These are phyloP conservation scores for Dactylellina parvicollis DNA, from an alignment of 2,329 filamentous ascomycete genomes.

Conservation along the genomic window DNA sequence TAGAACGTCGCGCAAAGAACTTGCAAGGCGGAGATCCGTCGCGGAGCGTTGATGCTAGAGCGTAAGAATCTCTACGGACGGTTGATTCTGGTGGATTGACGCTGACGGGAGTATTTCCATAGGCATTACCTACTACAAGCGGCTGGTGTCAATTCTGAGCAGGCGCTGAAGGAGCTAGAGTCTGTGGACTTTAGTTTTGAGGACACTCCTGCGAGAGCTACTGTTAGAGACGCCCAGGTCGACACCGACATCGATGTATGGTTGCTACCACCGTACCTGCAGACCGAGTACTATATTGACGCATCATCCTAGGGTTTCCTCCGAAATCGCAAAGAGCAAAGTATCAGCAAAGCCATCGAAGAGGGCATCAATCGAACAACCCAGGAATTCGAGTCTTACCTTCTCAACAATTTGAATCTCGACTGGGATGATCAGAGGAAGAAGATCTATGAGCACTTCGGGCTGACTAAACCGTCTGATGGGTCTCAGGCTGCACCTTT, in stretches of 20 bases:
- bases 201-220: constrained; percentile 61
- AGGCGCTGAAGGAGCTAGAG: constrained; percentile 85
- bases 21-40: constrained; percentile 75
- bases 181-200: constrained; percentile 72
- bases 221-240: constrained; percentile 60
- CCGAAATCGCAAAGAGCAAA: constrained; percentile 86
- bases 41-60: constrained; percentile 64
- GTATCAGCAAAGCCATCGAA: constrained; percentile 87
- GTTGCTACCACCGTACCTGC: constrained; percentile 55
- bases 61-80: constrained; percentile 62
- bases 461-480: constrained; percentile 67
- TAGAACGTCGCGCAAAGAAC: constrained; percentile 77
- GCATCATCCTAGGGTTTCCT: constrained; percentile 72
- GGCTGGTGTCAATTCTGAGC: constrained; percentile 88
- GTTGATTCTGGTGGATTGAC: constrained; percentile 62
- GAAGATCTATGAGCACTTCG: constrained; percentile 95
- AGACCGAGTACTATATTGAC: constrained; percentile 55
- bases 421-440: constrained; percentile 95
- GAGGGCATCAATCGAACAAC: constrained; percentile 90
- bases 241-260: constrained; percentile 73
- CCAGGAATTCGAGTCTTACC: constrained; percentile 88
- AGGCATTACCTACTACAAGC: constrained; percentile 93
- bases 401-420: constrained; percentile 93
- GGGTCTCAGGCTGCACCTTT: constrained; percentile 54
- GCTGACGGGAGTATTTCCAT: constrained; percentile 63